Percentiles rank a stretch among this genome's conserved stretches.
These are phyloP conservation scores for Amanita polypyramis DNA, from an alignment of 768 basidiomycete genomes.

Conservation along the genomic window DNA sequence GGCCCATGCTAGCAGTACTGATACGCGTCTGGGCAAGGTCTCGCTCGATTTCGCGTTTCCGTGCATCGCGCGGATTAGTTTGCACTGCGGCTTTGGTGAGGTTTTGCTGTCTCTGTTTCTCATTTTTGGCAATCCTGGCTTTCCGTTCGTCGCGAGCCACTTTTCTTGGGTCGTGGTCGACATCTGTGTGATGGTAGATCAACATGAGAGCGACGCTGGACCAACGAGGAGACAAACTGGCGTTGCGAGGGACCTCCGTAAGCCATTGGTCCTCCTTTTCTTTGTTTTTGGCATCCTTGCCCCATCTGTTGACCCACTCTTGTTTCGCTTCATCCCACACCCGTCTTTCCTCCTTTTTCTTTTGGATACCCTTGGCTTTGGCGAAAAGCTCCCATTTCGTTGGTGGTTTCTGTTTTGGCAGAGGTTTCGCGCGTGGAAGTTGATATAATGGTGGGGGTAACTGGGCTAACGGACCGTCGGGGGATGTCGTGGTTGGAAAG, in stretches of 20 bases:
- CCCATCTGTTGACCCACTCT: constrained; percentile 90
- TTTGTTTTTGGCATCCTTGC: constrained; percentile 82
- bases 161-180: constrained; percentile 72
- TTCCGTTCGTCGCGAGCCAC: constrained; percentile 73
- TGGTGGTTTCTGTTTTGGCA: constrained; percentile 84
- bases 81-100: constrained; percentile 39
- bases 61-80: constrained; percentile 27
- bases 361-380: constrained; percentile 85
- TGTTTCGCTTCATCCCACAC: constrained; percentile 94
- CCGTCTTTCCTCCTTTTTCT: constrained; percentile 66
- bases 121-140: constrained; percentile 75
- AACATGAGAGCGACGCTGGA: not conserved
- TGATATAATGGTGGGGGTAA: constrained; percentile 69
- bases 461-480: constrained; percentile 74
- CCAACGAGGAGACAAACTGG: constrained; percentile 42
- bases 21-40: constrained; percentile 65
- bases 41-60: constrained; percentile 67
- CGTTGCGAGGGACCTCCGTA: constrained; percentile 79
- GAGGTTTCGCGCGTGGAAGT: constrained; percentile 84
- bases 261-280: constrained; percentile 84
- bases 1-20: constrained; percentile 94
- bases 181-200: constrained; percentile 33
- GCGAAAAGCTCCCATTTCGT: constrained; percentile 99
- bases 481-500: constrained; percentile 65
- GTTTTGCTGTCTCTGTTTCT: constrained; percentile 66